Conservation (phyloP, 2,329 filamentous ascomycete species). For the Trichoderma simmonsii region DNA sequence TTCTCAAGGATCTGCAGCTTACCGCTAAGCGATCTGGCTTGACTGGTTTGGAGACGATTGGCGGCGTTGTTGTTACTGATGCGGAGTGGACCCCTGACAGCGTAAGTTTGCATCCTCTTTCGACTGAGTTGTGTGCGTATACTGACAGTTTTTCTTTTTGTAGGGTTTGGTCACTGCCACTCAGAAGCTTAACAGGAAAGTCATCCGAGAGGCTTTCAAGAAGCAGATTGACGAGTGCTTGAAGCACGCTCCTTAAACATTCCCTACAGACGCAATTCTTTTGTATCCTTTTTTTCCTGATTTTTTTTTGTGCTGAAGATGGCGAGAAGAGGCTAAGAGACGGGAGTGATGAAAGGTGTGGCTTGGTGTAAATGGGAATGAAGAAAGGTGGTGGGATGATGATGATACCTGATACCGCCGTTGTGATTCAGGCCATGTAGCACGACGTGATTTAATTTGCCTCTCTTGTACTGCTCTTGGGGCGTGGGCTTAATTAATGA, state of each 20-base stretch:
- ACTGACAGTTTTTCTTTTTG: conserved; percentile 23
- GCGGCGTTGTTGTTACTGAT: conserved; percentile 73
- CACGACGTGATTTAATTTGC: conserved; percentile 14
- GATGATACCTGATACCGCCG: conserved; percentile 25
- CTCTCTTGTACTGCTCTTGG: conserved; percentile 12
- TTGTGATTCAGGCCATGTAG: conserved; percentile 13
- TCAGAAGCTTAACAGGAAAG: conserved; percentile 57
- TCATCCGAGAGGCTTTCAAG: conserved; percentile 48
- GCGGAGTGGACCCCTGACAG: conserved; percentile 86
- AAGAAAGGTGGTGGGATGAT: not conserved
- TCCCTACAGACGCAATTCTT: not conserved
- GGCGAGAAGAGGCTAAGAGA: not conserved
- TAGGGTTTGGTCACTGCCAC: conserved; percentile 61
- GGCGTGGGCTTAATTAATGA: conserved; percentile 13
- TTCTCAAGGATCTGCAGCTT: conserved; percentile 65
- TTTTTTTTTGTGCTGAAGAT: not conserved
- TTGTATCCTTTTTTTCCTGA: not conserved
- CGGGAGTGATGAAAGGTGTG: not conserved
- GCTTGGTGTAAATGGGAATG: not conserved
- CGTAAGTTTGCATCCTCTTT: conserved; percentile 51
- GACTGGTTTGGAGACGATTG: conserved; percentile 68
- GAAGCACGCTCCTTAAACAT: conserved; percentile 28
- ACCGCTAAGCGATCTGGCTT: conserved; percentile 66
- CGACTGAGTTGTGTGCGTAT: not conserved
- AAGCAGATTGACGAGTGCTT: conserved; percentile 48